phyloP scores from a whole-genome alignment of 345 rosid genomes.

The Brassica juncea region DNA sequence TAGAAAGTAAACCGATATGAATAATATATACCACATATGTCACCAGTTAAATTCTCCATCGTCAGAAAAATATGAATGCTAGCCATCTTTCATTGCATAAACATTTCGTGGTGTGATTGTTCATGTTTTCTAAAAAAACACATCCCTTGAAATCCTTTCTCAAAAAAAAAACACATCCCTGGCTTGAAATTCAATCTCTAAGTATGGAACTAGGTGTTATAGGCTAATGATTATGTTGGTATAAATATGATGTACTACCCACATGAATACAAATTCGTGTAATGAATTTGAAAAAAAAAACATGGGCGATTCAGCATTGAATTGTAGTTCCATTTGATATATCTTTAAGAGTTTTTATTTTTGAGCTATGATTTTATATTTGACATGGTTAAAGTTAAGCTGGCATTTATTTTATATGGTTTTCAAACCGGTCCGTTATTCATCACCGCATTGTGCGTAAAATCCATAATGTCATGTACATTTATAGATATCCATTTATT shows the following conservation, averaged over 20 bases:
- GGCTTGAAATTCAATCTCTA: not conserved
- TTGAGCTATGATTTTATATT: not conserved
- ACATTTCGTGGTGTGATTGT: not conserved
- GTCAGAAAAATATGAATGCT: too few relatives aligned
- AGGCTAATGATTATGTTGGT: not conserved
- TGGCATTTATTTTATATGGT: not conserved
- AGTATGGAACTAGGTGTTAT: not conserved
- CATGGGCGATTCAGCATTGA: not conserved
- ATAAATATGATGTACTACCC: not conserved
- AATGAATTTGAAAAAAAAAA: not conserved
- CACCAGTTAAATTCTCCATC: too few relatives aligned
- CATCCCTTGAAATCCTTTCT: not conserved
- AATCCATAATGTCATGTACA: slow-evolving; percentile 12
- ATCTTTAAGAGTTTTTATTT: not conserved
- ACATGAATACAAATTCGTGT: not conserved
- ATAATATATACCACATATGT: too few relatives aligned
- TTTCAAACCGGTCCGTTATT: not conserved
- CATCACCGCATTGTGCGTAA: not conserved
- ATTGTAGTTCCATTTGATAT: not conserved
- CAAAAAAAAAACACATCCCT: not conserved
- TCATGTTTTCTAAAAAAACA: not conserved
- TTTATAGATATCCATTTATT: not conserved
- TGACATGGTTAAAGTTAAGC: not conserved
- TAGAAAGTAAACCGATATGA: not conserved
- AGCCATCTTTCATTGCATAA: too few relatives aligned